These are phyloP conservation scores for Cystobasidium ongulense DNA, from an alignment of 768 basidiomycete genomes.

Conservation along the genomic window DNA sequence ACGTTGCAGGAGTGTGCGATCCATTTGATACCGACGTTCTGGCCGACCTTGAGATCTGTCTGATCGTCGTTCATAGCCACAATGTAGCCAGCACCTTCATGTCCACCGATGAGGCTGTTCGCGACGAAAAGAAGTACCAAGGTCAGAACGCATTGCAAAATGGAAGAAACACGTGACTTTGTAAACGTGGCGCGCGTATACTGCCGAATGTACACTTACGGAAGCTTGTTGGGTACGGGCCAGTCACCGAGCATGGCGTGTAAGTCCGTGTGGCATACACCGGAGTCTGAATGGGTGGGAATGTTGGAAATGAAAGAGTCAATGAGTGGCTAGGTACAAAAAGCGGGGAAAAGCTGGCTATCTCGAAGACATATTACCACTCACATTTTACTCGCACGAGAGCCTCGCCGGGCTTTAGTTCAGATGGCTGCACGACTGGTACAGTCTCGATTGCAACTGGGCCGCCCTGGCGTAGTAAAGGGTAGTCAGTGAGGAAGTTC, in stretches of 20 bases:
- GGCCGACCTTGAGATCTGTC: conserved; percentile 63
- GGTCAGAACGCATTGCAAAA: conserved; percentile 38
- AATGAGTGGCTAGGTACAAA: background rate
- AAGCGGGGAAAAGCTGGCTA: background rate
- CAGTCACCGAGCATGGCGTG: conserved; percentile 70
- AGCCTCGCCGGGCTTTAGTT: conserved; percentile 39
- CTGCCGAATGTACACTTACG: no score
- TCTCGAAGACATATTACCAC: background rate
- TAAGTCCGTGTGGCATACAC: conserved; percentile 40
- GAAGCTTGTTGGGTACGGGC: conserved; percentile 61
- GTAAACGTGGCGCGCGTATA: no score
- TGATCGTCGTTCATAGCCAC: conserved; percentile 68
- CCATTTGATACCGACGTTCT: conserved; percentile 47
- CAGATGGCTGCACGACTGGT: conserved; percentile 35
- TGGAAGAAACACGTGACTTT: no score
- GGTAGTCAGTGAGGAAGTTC: background rate
- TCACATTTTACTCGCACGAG: conserved; percentile 33
- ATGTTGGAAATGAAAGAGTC: background rate
- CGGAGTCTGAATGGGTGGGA: conserved; percentile 26
- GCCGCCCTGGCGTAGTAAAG: conserved; percentile 14
- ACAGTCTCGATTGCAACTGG: conserved; percentile 33
- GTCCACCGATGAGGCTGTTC: conserved; percentile 61
- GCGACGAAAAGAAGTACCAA: background rate
- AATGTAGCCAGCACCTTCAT: conserved; percentile 66
- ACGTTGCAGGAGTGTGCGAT: conserved; percentile 41